These are phyloP conservation scores for Leccinum arenicola DNA, from an alignment of 768 basidiomycete genomes.

Conservation along the genomic window DNA sequence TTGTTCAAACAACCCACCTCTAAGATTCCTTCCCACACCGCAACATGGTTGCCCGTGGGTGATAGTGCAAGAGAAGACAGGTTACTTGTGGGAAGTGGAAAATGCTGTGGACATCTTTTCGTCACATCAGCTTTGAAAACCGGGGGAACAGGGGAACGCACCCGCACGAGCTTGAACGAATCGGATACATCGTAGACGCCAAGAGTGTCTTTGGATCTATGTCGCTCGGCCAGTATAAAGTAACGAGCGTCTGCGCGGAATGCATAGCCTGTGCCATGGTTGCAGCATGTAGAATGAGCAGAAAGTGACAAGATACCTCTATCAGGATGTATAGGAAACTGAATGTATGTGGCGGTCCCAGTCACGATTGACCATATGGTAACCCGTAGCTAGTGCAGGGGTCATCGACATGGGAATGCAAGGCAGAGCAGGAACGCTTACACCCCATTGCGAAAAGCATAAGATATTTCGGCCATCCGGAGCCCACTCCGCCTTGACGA, in stretches of 20 bases:
- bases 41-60: slow-evolving; percentile 71
- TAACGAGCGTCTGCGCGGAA: slow-evolving; percentile 82
- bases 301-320: slow-evolving; percentile 47
- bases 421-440: slow-evolving; percentile 43
- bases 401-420: slow-evolving; percentile 3
- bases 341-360: slow-evolving; percentile 77
- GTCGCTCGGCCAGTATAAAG: slow-evolving; percentile 83
- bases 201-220: slow-evolving; percentile 84
- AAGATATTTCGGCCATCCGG: slow-evolving; percentile 79
- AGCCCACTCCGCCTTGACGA: slow-evolving; percentile 88
- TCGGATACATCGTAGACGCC: slow-evolving; percentile 79
- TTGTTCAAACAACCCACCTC: slow-evolving; percentile 50
- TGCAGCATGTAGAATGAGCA: neutral
- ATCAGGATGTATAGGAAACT: slow-evolving; percentile 80
- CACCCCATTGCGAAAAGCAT: slow-evolving; percentile 93
- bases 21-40: slow-evolving; percentile 82
- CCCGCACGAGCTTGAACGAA: slow-evolving; percentile 70
- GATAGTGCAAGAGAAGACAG: slow-evolving; percentile 72
- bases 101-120: slow-evolving; percentile 56
- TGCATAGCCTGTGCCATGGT: slow-evolving; percentile 54
- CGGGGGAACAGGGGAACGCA: slow-evolving; percentile 26
- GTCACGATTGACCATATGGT: slow-evolving; percentile 83
- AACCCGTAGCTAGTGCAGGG: slow-evolving; percentile 62
- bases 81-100: slow-evolving; percentile 72
- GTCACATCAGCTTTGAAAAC: slow-evolving; percentile 19